Base-by-base conservation (phyloP, 306 rosid genomes). In the Clitoria ternatea region DNA sequence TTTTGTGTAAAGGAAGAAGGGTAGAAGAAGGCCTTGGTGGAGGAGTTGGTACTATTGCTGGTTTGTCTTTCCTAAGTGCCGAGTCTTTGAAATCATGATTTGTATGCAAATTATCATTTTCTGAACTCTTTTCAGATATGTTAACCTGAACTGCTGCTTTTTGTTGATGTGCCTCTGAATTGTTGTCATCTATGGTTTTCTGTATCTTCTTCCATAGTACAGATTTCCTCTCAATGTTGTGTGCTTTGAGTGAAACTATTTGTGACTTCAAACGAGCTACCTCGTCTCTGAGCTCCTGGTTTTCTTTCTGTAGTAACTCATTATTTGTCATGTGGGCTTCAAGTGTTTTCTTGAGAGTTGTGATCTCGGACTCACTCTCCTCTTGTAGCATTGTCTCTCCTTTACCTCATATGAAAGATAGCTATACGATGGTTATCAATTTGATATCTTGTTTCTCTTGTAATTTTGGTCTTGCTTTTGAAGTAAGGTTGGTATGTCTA, bases 171-270 rank as follows among this genome's bases (percentile, higher is more conserved):
- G 66, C 49, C 26, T 91, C 97, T 12, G 72, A 57, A 61, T 70
- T 74, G 75, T 43, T 79, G 49, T 77, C 79, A 26, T 87, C 97
- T 30, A 82, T 69, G 36, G 92, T 78, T 70, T 73, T 89, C 35
- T 94, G 95, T 12, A 89, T 80, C 83, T 91, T 94, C 86, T 91
- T 91, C 99, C 97, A 94, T 1, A 89, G 92, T 26, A 87, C 73
- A 15, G 89, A 54, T 76, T 87, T 94, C 57, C 96, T 87, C 82
- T 95, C 99, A 13, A 82, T 81, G 19, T 86, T 83, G 48, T 83
- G 77, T 10, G 96, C 91, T 81, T 81, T 95, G 0, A 95, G 87
- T 39, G 91, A 81, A 42, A 79, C 63, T 73, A 90, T 65, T 20
- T 90, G 91, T 35, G 92, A 75, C 72, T 53, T 89, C 2, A 95